Conservation (phyloP, 192 early-diverging fungal genomes). For the Gryganskiella cystojenkinii region DNA sequence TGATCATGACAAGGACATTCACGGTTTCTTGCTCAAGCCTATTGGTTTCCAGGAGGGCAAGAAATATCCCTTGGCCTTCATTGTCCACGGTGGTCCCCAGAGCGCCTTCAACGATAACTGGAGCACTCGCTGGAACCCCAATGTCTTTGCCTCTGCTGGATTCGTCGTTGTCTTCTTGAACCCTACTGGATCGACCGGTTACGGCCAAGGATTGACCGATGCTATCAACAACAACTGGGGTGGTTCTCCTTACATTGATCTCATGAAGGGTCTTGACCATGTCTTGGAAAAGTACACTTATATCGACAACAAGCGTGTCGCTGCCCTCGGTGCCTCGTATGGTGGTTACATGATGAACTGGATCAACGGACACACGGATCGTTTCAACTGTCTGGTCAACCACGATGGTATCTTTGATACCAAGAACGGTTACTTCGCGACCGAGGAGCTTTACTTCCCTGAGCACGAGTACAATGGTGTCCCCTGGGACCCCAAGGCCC, state of each 20-base stretch:
- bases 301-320: conserved; percentile 67
- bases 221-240: conserved; percentile 83
- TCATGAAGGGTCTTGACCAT: conserved; percentile 78
- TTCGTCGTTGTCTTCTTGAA: conserved; percentile 77
- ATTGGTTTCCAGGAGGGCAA: conserved; percentile 61
- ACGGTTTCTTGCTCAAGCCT: conserved; percentile 78
- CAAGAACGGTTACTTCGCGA: conserved; percentile 69
- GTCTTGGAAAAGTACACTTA: conserved; percentile 61
- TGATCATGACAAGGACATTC: conserved; percentile 62
- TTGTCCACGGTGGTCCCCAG: conserved; percentile 90
- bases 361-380: conserved; percentile 78
- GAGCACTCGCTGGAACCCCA: conserved; percentile 79
- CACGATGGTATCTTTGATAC: conserved; percentile 82
- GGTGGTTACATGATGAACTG: conserved; percentile 90
- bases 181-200: conserved; percentile 83
- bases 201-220: conserved; percentile 81
- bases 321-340: conserved; percentile 79
- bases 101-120: conserved; percentile 72
- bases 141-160: conserved; percentile 79
- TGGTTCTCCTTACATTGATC: conserved; percentile 75
- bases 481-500: conserved; percentile 63
- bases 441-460: conserved; percentile 85
- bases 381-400: conserved; percentile 74
- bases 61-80: conserved; percentile 79
- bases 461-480: conserved; percentile 79